Evolutionary conservation across 2,329 filamentous ascomycete genomes (phyloP).

Genomic region (Macroventuria anomochaeta): DNA sequence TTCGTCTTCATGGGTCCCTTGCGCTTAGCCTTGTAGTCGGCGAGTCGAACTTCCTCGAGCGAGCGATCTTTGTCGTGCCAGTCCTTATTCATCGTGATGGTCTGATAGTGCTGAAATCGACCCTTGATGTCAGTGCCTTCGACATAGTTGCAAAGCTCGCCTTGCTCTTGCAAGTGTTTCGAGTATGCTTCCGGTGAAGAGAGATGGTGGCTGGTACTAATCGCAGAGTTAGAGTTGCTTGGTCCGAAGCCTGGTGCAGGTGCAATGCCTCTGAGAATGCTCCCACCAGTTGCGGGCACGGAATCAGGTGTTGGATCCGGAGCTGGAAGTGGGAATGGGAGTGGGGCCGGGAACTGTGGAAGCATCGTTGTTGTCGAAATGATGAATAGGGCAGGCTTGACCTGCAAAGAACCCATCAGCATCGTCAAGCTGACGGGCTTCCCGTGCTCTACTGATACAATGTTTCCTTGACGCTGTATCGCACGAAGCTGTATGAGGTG

Average conservation of each 20-base stretch:
- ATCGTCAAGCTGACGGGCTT: neutral
- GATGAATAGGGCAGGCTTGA: constrained; percentile 2
- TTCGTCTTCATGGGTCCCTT: constrained; percentile 1
- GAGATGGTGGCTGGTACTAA: neutral
- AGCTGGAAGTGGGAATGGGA: neutral
- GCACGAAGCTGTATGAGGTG: constrained; percentile 20
- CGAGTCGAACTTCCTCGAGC: constrained; percentile 26
- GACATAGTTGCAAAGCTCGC: constrained; percentile 13
- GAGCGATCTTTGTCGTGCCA: constrained; percentile 15
- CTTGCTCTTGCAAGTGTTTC: constrained; percentile 1
- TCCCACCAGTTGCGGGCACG: neutral
- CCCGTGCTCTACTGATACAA: constrained; percentile 24
- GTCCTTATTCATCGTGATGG: constrained; percentile 13
- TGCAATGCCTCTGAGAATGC: neutral
- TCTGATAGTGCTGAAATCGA: constrained; percentile 16
- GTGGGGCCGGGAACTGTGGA: neutral
- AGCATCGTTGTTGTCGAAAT: neutral
- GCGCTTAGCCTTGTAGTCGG: constrained; percentile 18
- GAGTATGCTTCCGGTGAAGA: constrained; percentile 4
- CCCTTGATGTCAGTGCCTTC: neutral
- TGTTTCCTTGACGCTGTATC: constrained; percentile 19
- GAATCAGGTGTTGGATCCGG: neutral
- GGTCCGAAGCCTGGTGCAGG: neutral
- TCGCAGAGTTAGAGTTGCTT: neutral
- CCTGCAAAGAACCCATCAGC: neutral